phyloP scores from a whole-genome alignment of 2,329 filamentous ascomycete genomes.

The Aspergillus neotritici region DNA sequence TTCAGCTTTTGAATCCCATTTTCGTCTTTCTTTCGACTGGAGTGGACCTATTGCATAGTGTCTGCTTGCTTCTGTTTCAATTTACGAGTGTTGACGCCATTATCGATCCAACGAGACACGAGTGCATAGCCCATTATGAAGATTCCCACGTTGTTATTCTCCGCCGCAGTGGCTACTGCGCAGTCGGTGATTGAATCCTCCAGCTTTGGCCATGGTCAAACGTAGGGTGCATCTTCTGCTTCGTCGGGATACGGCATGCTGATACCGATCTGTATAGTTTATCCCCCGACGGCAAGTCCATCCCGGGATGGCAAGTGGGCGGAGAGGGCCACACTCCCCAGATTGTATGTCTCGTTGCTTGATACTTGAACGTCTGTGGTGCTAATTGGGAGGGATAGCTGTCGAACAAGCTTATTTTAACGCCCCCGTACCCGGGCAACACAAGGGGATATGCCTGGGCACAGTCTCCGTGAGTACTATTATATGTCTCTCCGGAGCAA shows the following conservation, averaged over 20 bases:
- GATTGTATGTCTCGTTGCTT: slow-evolving; percentile 36
- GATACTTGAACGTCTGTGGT: neutral
- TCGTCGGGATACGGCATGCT: neutral
- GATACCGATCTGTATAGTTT: slow-evolving; percentile 45
- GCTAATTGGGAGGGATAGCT: slow-evolving; percentile 42
- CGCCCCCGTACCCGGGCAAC: slow-evolving; percentile 79
- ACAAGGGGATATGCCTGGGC: slow-evolving; percentile 79
- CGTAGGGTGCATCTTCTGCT: slow-evolving; percentile 38
- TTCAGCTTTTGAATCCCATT: slow-evolving; percentile 9
- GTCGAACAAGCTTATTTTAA: slow-evolving; percentile 88
- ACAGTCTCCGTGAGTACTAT: slow-evolving; percentile 46
- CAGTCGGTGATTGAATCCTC: slow-evolving; percentile 66
- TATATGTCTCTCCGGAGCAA: neutral
- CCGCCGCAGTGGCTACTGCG: slow-evolving; percentile 51
- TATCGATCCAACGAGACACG: slow-evolving; percentile 9
- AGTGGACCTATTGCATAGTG: too few species aligned
- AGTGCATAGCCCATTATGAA: slow-evolving; percentile 33
- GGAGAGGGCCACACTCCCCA: slow-evolving; percentile 53
- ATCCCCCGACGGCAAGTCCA: slow-evolving; percentile 47
- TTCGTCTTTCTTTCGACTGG: slow-evolving; percentile 1
- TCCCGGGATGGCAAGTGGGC: slow-evolving; percentile 53
- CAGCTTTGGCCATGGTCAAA: slow-evolving; percentile 68
- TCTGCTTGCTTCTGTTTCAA: too few species aligned
- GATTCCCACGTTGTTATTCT: slow-evolving; percentile 38
- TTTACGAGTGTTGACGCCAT: too few species aligned